Base-by-base conservation (phyloP, 495 filamentous ascomycete species). In the Lentithecium fluviatile region DNA sequence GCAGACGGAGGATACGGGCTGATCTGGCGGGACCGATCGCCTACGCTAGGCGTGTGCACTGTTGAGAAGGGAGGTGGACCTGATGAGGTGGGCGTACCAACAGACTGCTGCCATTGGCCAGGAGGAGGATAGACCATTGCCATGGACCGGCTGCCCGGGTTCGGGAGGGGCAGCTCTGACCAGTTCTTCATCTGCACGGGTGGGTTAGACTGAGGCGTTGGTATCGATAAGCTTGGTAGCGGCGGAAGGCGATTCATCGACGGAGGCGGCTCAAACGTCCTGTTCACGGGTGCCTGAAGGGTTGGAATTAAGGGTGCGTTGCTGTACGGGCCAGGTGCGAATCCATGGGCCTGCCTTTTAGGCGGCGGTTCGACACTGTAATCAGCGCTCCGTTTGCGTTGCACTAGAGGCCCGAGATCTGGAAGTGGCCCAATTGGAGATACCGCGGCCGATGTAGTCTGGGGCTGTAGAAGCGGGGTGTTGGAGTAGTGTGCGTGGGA, bases 371-470 rank as follows among this genome's bases (percentile, higher is more conserved):
- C 86, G 10, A 78, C 72, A 25, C 71, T 73, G 11, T 84, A 82
- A 36, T 95, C 91, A 36, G 82, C 79, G 58, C 82, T 87, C 55
- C 91, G 80, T 75, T 97, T 97, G 57, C 85, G 78, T 36, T 76
- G 60, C 52, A 70, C 61, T 46, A 69, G 45, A n/a, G 77, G 74
- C 29, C 76, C 76, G 23, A 77, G 68, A 29, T 77, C 77, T 5
- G 81, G 79, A 58, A 82, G 75, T 32, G 71, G 49, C 15, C 76
- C 73, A n/a, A 83, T 73, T 1, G 85, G 82, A 11, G 86, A 86
- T 3, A 79, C 66, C 1, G 73, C 66, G 23, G 72, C 71, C 19
- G 71, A 71, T 15, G 67, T 59, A 34, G 77, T 68, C 58, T 79
- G 77, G 24, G 71, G 74, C 12, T 65, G 57, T 34, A 60, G 73